Evolutionary conservation across 768 basidiomycete species (phyloP).

Genomic region (Coprinopsis marcescibilis): DNA sequence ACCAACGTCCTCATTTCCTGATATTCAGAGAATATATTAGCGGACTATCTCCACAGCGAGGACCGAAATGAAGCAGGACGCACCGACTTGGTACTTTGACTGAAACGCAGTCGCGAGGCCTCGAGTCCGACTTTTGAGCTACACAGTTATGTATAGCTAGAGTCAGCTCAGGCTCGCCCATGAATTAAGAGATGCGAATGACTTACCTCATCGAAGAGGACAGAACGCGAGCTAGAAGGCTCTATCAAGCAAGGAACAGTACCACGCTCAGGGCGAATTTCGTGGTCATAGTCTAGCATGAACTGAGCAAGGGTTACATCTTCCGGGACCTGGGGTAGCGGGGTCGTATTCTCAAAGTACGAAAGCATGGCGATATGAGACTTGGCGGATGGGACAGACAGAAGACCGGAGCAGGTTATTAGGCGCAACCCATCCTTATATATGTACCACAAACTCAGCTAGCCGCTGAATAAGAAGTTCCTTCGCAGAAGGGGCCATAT

Average conservation of each 20-base stretch:
- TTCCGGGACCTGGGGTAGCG: slow-evolving; percentile 43
- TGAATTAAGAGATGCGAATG: no score
- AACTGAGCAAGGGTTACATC: slow-evolving; percentile 53
- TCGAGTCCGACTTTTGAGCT: slow-evolving; percentile 20
- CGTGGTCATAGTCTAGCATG: slow-evolving; percentile 45
- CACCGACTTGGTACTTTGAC: slow-evolving; percentile 24
- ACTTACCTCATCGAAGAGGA: slow-evolving; percentile 1
- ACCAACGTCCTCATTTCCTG: slow-evolving; percentile 7
- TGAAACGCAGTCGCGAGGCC: slow-evolving; percentile 32
- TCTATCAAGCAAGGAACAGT: slow-evolving; percentile 47
- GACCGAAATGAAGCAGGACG: neutral
- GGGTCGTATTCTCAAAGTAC: slow-evolving; percentile 21
- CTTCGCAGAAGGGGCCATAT: no score
- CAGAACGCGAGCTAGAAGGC: neutral
- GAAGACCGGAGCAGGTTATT: neutral
- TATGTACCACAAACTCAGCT: no score
- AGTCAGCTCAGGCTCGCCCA: no score
- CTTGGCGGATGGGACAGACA: neutral
- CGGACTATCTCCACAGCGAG: no score
- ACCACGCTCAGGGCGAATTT: slow-evolving; percentile 33
- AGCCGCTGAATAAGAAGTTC: no score
- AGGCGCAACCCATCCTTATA: no score
- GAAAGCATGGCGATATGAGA: slow-evolving; percentile 19
- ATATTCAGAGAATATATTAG: no score
- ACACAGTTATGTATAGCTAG: no score